phyloP scores from a whole-genome alignment of 106 monocot genomes.

The Alisma plantagoaquatica region DNA sequence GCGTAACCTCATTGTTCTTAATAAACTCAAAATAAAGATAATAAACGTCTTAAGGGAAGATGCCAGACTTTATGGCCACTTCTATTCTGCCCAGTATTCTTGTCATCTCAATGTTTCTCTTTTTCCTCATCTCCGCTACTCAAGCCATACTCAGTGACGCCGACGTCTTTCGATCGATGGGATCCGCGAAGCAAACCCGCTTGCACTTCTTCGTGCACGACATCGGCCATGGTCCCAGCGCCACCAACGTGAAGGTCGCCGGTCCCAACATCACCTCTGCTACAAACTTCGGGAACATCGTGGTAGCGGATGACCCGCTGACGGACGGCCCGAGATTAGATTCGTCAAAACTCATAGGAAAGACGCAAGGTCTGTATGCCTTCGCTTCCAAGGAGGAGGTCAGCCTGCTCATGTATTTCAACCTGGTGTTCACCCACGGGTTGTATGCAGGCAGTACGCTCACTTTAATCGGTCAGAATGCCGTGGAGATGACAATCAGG shows the following conservation, averaged over 20 bases:
- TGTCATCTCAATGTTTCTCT: too few relatives aligned
- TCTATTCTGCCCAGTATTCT: too few relatives aligned
- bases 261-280: not conserved
- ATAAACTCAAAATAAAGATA: too few relatives aligned
- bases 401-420: not conserved
- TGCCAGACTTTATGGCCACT: too few relatives aligned
- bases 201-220: slow-evolving; percentile 5
- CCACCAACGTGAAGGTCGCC: not conserved
- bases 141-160: too few relatives aligned
- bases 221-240: not conserved
- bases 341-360: not conserved
- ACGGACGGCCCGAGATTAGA: not conserved
- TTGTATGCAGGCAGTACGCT: slow-evolving; percentile 1
- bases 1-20: too few relatives aligned
- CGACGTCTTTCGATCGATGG: too few relatives aligned
- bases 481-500: not conserved
- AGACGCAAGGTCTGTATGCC: not conserved
- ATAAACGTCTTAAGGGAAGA: too few relatives aligned
- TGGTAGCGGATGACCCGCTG: slow-evolving; percentile 1
- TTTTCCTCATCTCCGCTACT: too few relatives aligned
- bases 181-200: not conserved
- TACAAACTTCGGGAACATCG: not conserved
- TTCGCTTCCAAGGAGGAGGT: not conserved
- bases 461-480: not conserved
- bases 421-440: slow-evolving; percentile 3